phyloP scores from a whole-genome alignment of 1,139 yeast genomes.

The Scheffersomyces insectosa region DNA sequence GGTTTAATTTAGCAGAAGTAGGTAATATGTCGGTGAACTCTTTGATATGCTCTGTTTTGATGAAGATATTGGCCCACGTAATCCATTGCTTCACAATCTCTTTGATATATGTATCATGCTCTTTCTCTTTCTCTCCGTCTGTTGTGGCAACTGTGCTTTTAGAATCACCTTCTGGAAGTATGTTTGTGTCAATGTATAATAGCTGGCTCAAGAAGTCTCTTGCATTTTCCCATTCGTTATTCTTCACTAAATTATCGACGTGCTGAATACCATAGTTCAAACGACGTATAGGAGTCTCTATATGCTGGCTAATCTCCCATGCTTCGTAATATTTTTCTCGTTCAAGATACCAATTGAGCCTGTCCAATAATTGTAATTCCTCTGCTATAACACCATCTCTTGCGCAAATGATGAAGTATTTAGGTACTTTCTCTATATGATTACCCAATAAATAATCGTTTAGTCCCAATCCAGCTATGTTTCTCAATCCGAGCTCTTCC shows the following conservation, averaged over 20 bases:
- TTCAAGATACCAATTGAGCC: constrained; percentile 70
- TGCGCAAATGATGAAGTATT: constrained; percentile 74
- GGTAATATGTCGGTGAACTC: constrained; percentile 60
- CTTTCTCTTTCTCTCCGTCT: constrained; percentile 6
- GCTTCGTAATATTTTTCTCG: constrained; percentile 61
- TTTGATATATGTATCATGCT: constrained; percentile 29
- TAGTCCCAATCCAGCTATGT: constrained; percentile 61
- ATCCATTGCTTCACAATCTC: constrained; percentile 62
- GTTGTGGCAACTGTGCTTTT: constrained; percentile 31
- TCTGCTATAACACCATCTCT: constrained; percentile 79
- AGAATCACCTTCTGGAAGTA: constrained; percentile 31
- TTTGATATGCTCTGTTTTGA: constrained; percentile 48
- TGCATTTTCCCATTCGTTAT: constrained; percentile 59
- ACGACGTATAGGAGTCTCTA: constrained; percentile 52
- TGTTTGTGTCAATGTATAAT: constrained; percentile 30
- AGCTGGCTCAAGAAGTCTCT: constrained; percentile 49
- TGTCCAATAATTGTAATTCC: constrained; percentile 66
- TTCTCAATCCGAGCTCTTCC: constrained; percentile 73
- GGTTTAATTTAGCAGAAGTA: constrained; percentile 31
- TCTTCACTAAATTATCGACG: constrained; percentile 54
- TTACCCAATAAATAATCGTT: constrained; percentile 76
- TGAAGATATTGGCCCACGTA: constrained; percentile 58
- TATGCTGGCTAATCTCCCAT: constrained; percentile 69
- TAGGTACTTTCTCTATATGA: constrained; percentile 38
- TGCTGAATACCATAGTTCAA: constrained; percentile 63